A percentile compares a stretch with the other conserved stretches of the same genome.
Conservation (phyloP, 2,329 filamentous ascomycete species). For the Drechslerella stenobrocha region DNA sequence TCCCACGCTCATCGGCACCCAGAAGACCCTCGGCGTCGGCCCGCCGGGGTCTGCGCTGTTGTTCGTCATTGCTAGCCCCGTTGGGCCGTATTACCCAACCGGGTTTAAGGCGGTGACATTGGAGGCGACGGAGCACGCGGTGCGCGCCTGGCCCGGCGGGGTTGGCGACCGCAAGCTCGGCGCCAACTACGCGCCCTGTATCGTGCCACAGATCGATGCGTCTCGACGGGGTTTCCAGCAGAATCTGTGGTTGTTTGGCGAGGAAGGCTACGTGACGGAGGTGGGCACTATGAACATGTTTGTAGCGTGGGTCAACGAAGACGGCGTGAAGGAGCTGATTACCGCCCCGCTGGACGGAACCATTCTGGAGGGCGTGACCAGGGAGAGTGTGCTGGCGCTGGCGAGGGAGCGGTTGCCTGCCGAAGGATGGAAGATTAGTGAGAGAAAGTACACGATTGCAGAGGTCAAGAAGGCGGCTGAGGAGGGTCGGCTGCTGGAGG, state of each 20-base stretch:
- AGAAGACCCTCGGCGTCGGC: constrained; percentile 87
- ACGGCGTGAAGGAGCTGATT: constrained; percentile 85
- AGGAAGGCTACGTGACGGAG: constrained; percentile 94
- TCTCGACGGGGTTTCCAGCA: constrained; percentile 92
- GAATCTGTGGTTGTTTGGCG: constrained; percentile 95
- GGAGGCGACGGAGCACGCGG: constrained; percentile 94
- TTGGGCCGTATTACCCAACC: constrained; percentile 96
- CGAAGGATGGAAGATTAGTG: constrained; percentile 83
- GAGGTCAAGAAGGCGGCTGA: constrained; percentile 78
- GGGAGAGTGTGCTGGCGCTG: constrained; percentile 85
- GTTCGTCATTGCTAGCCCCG: constrained; percentile 92
- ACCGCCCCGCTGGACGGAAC: constrained; percentile 97
- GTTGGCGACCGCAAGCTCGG: constrained; percentile 98
- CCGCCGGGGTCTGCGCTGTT: constrained; percentile 89
- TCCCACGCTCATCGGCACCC: constrained; percentile 95
- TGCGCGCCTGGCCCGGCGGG: constrained; percentile 95
- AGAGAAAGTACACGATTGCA: constrained; percentile 90
- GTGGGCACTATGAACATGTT: constrained; percentile 99
- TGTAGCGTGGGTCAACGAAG: constrained; percentile 78
- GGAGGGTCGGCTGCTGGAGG: constrained; percentile 86
- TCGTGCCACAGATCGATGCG: constrained; percentile 91
- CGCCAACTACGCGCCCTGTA: constrained; percentile 98
- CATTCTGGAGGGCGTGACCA: constrained; percentile 90
- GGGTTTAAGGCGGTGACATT: constrained; percentile 97
- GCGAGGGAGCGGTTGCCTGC: constrained; percentile 80